These are phyloP conservation scores for Populus ilicifolia DNA, from an alignment of 345 rosid species.

Conservation along the genomic window DNA sequence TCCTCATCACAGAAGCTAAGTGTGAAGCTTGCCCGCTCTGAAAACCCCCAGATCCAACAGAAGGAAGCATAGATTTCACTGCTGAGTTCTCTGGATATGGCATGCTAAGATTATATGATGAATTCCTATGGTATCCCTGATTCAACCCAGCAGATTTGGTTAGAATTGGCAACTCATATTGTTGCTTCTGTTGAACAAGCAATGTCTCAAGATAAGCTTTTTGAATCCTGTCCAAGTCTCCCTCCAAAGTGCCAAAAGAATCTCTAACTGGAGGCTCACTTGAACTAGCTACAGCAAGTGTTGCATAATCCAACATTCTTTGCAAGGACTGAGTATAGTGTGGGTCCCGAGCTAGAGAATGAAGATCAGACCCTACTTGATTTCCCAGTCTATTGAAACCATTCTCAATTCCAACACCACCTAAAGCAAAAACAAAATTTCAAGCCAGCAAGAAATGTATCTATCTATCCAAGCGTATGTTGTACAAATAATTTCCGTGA, in stretches of 20 bases:
- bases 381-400: conserved; percentile 40
- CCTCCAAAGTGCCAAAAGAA: conserved; percentile 35
- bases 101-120: conserved; percentile 47
- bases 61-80: conserved; percentile 47
- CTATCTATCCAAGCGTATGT: neutral
- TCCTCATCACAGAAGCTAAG: conserved; percentile 56
- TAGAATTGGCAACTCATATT: conserved; percentile 37
- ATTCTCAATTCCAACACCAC: conserved; percentile 39
- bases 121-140: conserved; percentile 46
- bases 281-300: conserved; percentile 26
- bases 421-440: conserved; percentile 23
- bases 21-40: conserved; percentile 48
- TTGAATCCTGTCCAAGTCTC: conserved; percentile 43
- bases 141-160: conserved; percentile 48
- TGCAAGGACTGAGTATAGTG: conserved; percentile 49
- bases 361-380: conserved; percentile 46
- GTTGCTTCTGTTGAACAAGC: conserved; percentile 71
- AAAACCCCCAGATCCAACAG: conserved; percentile 51
- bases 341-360: conserved; percentile 48
- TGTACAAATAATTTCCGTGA: neutral
- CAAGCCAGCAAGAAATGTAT: neutral
- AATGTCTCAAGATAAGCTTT: conserved; percentile 61
- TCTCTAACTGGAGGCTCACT: conserved; percentile 45
- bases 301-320: conserved; percentile 38
- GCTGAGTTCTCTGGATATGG: conserved; percentile 45